phyloP scores from a whole-genome alignment of 352 stramenopile genomes.

The Globisporangium takayamanum region DNA sequence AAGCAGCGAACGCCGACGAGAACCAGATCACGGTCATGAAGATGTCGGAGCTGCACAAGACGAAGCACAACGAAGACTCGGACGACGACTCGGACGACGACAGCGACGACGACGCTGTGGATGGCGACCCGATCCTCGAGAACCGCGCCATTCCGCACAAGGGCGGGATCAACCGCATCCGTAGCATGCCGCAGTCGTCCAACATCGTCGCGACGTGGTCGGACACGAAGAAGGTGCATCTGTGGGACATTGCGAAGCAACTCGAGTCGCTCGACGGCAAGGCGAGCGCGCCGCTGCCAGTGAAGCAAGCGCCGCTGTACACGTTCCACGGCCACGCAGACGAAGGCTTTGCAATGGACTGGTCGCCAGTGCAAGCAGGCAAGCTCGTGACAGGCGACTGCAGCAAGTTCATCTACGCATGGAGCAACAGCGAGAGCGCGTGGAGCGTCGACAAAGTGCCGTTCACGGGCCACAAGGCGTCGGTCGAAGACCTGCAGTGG shows the following conservation, averaged over 20 bases:
- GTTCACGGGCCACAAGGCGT: conserved; percentile 88
- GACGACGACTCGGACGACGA: conserved; percentile 75
- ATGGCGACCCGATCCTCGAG: conserved; percentile 95
- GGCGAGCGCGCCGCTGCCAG: conserved; percentile 34
- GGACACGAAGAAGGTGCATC: conserved; percentile 92
- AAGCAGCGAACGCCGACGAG: conserved; percentile 88
- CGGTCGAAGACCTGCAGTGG: conserved; percentile 98
- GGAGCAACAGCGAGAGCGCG: conserved; percentile 64
- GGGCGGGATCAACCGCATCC: conserved; percentile 94
- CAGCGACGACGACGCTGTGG: conserved; percentile 88
- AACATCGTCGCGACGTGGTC: conserved; percentile 97
- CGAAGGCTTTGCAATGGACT: conserved; percentile 99
- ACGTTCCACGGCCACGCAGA: conserved; percentile 93
- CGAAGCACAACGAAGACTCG: conserved; percentile 74
- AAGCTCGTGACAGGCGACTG: conserved; percentile 95
- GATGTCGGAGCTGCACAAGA: conserved; percentile 95
- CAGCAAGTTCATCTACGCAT: conserved; percentile 96
- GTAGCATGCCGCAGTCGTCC: conserved; percentile 92
- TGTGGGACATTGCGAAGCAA: conserved; percentile 94
- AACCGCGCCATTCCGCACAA: conserved; percentile 93
- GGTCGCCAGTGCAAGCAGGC: conserved; percentile 87
- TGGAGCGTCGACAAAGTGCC: conserved; percentile 88
- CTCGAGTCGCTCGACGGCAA: conserved; percentile 86
- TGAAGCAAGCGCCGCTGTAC: conserved; percentile 78
- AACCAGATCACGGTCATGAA: conserved; percentile 99